Base-by-base conservation (phyloP, 768 basidiomycete genomes). In the Termitomyces sp. region DNA sequence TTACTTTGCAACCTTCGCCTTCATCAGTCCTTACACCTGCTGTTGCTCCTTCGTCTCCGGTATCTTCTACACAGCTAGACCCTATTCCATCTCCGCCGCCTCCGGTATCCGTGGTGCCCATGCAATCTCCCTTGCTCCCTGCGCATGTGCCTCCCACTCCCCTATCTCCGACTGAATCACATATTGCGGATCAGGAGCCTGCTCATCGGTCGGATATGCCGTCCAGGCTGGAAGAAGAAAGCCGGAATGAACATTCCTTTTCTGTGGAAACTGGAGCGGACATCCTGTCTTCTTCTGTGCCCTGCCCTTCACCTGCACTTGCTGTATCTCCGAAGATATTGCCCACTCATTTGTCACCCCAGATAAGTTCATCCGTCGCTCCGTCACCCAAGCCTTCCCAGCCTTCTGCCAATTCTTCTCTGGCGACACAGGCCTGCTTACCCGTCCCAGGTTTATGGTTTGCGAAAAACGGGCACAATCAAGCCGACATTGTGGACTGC, bases 381-480 rank as follows among this genome's bases (percentile, higher is more conserved):
- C 7, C 31, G 32, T 42, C 54, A 12, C 12, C 34, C 14, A 17
- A 11, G 37, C 29, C 25, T 51, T 37, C 48, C 4, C 34, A 29
- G 8, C 37, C 17, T 34, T 25, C 59, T 42, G 60, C 34, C 25
- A 17, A 32, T 11, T 31, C 45, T 29, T 11, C 60, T 1, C 62
- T 65, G 43, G 29, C 37, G 14, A 32, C 55, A 45, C 20, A 47
- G 17, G 71, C 75, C 9, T 76, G 72, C 59, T 69, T 75, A 57
- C 67, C 71, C 60, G 70, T 80, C 34, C 79, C 79, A 53, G 79
- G 79, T 6, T 57, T 81, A 7, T 81, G 80, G 79, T 69, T 77
- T 52, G 64, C 71, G 37, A 73, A 73, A 57, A 60, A 66, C 3
- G 79, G 76, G 10, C 69, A 72, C 7, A 43, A 65, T n/a, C 59